Conservation (phyloP, 306 rosid genomes). For the Dryas alaskensis region DNA sequence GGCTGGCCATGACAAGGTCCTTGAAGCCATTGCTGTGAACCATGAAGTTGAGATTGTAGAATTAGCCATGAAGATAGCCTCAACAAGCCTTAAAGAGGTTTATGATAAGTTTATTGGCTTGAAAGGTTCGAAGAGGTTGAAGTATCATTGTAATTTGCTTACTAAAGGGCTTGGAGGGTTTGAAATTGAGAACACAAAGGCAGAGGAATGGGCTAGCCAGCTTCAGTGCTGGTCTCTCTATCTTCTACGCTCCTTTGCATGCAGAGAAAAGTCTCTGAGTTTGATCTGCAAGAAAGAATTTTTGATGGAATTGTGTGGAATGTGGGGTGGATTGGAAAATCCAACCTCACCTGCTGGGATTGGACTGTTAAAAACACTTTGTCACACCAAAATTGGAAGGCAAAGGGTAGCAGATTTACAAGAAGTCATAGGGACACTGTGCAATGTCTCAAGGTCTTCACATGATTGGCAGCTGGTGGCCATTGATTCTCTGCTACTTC, state of each 20-base stretch:
- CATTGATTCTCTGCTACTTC: conserved; percentile 50
- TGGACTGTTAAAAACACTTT: conserved; percentile 50
- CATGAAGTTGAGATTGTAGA: conserved; percentile 43
- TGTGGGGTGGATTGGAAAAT: conserved; percentile 57
- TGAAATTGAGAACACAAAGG: conserved; percentile 53
- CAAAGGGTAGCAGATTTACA: conserved; percentile 33
- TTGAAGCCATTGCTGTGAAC: conserved; percentile 36
- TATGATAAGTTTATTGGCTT: conserved; percentile 40
- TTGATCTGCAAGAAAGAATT: conserved; percentile 48
- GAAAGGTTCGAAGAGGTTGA: conserved; percentile 40
- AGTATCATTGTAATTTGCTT: conserved; percentile 54
- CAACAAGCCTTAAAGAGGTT: conserved; percentile 41
- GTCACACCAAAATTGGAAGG: conserved; percentile 51
- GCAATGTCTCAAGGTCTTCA: conserved; percentile 57
- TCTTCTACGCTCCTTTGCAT: conserved; percentile 53
- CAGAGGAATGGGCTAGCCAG: conserved; percentile 73
- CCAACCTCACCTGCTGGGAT: conserved; percentile 54
- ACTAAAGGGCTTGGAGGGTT: conserved; percentile 59
- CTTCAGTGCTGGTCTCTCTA: conserved; percentile 63
- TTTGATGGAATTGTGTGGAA: conserved; percentile 40
- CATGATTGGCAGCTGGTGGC: conserved; percentile 52
- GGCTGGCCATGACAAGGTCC: conserved; percentile 47
- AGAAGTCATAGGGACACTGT: conserved; percentile 37
- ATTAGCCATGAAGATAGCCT: conserved; percentile 41
- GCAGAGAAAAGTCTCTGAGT: conserved; percentile 44